Base-by-base conservation (phyloP, 441 rosid species). In the Hypseocharis bilobata region DNA sequence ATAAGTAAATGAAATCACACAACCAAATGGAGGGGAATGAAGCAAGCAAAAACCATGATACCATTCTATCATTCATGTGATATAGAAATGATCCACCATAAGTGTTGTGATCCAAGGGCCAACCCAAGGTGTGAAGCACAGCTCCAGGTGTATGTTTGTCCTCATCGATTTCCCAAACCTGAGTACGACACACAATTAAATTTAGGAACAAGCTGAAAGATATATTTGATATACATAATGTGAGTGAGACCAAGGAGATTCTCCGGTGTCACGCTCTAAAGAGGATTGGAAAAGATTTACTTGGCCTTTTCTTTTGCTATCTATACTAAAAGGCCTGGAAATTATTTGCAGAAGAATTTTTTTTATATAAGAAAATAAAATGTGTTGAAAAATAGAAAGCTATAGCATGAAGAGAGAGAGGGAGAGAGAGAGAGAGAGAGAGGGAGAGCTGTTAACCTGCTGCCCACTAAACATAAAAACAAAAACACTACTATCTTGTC, bases 121-220 rank as follows among this genome's bases (percentile, higher is more conserved):
- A 93, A 62, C 96, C 98, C 73, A 93, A 63, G 10, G 96, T 85
- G 77, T 93, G 98, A 76, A 90, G 68, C 70, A 90, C 86, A 71
- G 81, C 80, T 64, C 96, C 98, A 28, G 98, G 93, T 57, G 81
- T 76, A 77, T 93, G 97, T 74, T 87, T 93, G 59, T 79, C 66
- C 76, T 86, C 93, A 71, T 90, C 91, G 73, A 90, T 79, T 81
- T 93, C 97, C 98, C 98, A 93, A 38, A 93, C 95, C 98, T 93
- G 78, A 38, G 25, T 34, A 68, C 11, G 20, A 56, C 22, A 28
- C 20, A 26, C 25, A 28, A 32, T 25, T 54, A 20, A 69, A 62
- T 54, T 11, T 42, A 62, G 14, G 19, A 54, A 51, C 25, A 30
- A 6, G 1, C 16, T 25, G 14, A 61, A 47, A 45, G 57, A 51